A percentile compares a stretch with the other conserved stretches of the same genome.
These are phyloP conservation scores for Peronosclerospora sorghi DNA, from an alignment of 352 stramenopile species.

Conservation along the genomic window DNA sequence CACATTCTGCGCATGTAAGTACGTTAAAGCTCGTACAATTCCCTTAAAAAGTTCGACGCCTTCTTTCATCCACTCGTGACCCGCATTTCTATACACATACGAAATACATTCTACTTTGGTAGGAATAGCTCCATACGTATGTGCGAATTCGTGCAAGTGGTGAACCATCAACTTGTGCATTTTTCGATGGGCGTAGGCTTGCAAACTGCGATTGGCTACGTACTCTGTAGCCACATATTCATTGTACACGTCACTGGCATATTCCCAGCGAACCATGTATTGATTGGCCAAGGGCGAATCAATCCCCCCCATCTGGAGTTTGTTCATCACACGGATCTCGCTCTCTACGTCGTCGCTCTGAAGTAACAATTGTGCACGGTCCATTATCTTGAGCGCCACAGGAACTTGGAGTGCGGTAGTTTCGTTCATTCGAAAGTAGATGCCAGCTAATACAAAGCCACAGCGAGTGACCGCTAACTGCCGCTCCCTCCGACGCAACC, in stretches of 20 bases:
- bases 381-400: constrained; percentile 78
- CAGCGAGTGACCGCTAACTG: constrained; percentile 68
- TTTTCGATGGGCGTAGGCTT: constrained; percentile 57
- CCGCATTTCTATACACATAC: constrained; percentile 60
- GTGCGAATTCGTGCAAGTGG: constrained; percentile 61
- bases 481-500: constrained; percentile 51
- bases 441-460: constrained; percentile 64
- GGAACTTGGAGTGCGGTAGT: constrained; percentile 35
- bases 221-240: constrained; percentile 78
- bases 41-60: constrained; percentile 55
- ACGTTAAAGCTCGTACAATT: constrained; percentile 59
- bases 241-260: constrained; percentile 54
- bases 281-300: constrained; percentile 56
- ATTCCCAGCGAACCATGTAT: constrained; percentile 76
- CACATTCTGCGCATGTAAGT: constrained; percentile 67
- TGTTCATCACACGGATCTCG: constrained; percentile 70
- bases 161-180: constrained; percentile 57
- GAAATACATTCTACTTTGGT: constrained; percentile 74
- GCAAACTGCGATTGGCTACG: constrained; percentile 67
- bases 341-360: constrained; percentile 75
- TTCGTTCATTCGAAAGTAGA: constrained; percentile 52
- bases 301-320: constrained; percentile 65
- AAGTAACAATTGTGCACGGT: constrained; percentile 49
- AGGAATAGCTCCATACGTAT: constrained; percentile 38
- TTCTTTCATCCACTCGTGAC: constrained; percentile 73